Evolutionary conservation across 257 asterid species (phyloP), one percentile per base, ranked within the genome.

Genomic region (Solanum medicagineum): DNA sequence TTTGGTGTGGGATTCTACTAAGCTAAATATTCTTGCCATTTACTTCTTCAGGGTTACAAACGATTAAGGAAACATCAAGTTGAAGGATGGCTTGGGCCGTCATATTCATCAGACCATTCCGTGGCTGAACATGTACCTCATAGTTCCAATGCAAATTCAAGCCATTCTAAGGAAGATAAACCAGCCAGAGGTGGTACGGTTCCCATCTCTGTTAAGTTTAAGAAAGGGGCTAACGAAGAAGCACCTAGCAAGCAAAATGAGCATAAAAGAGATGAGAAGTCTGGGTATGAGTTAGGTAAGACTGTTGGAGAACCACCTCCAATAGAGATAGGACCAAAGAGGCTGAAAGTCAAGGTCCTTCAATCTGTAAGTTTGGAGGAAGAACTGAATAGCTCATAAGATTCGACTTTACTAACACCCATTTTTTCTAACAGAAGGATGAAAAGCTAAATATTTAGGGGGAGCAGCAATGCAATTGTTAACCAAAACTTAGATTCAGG

Each of bases 401-500:
- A 3, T 63, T 84, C 80, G 55, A 74, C 84, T 85, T 85, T 14
- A 74, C 10, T 20, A 14, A 56, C 81, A 24, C 47, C 10, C 83
- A 74, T 56, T 69, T 71, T 57, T 26, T 51, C 73, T 71, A 84
- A 84, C 87, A 8, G 77, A 53, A 85, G 51, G 68, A 44, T 49
- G 26, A 79, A 60, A 74, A 32, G 65, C 77, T 77, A 60, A 75
- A 45, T 40, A 47, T 26, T 55, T 59, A 20, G 47, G 26, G 83
- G 62, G 15, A 77, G n/a, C 68, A 40, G 63, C 53, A 24, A 53
- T 22, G 59, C 47, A 77, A 19, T 81, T 20, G 22, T 47, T 85
- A 62, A 85, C 87, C 68, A 85, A 85, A 57, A 66, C 83, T 59
- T 85, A 85, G 87, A 63, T 62, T 44, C 66, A 77, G 81, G 84